Evolutionary conservation across 768 basidiomycete genomes (phyloP).

Genomic region (Psilocybe azurescens): DNA sequence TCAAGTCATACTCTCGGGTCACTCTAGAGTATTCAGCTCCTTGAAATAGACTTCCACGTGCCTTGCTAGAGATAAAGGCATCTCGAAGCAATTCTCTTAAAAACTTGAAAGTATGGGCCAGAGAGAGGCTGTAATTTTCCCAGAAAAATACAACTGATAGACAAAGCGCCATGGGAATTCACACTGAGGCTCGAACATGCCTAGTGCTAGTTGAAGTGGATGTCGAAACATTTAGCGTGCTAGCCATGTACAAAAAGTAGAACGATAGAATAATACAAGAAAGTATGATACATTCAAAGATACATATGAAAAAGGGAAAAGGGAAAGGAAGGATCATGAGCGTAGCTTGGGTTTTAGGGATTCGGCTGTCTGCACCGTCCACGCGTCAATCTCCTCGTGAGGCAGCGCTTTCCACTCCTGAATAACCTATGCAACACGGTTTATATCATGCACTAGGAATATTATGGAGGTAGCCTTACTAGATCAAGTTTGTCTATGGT

Average conservation of each 20-base stretch:
- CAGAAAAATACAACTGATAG: too few relatives aligned
- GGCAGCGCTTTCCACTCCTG: constrained; percentile 60
- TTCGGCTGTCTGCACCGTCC: constrained; percentile 57
- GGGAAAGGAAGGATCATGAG: constrained; percentile 22
- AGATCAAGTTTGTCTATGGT: constrained; percentile 59
- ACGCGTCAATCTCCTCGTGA: constrained; percentile 64
- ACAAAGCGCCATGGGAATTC: too few relatives aligned
- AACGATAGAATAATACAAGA: not conserved
- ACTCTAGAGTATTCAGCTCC: too few relatives aligned
- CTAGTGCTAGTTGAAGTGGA: too few relatives aligned
- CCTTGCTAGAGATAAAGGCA: too few relatives aligned
- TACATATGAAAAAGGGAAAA: not conserved
- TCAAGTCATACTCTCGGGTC: too few relatives aligned
- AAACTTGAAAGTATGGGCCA: too few relatives aligned
- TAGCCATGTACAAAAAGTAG: not conserved
- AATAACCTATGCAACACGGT: constrained; percentile 40
- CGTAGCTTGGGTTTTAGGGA: constrained; percentile 39
- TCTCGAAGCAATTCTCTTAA: too few relatives aligned
- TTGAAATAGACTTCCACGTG: too few relatives aligned
- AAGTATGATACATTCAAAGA: not conserved
- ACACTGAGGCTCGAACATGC: too few relatives aligned
- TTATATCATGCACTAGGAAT: not conserved
- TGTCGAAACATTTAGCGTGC: too few relatives aligned
- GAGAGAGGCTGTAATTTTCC: too few relatives aligned
- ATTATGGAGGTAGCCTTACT: constrained; percentile 38